Base-by-base conservation (phyloP, 1,284 basidiomycete genomes). In the Meripilus lineatus region DNA sequence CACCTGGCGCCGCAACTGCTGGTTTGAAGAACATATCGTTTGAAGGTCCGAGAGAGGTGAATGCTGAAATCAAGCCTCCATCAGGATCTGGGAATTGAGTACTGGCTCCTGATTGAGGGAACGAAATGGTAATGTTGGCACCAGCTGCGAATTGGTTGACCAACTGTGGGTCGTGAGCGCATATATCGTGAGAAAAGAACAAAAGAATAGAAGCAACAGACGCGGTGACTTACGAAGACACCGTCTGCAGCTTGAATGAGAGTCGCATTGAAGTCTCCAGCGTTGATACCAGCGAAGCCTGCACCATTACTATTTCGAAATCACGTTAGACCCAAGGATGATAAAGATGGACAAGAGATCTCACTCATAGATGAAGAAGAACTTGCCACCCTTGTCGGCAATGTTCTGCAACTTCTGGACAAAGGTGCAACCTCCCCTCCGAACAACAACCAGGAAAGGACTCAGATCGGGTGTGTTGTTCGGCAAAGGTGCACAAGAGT, bases 401-500 rank as follows among this genome's bases (percentile, higher is more conserved):
- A 70, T 58, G 50, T 79, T 78, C 0, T 57, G 56, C 32, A 77
- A 43, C 50, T 77, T 77, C 44, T 67, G 58, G 7, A 63, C 71
- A 48, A 74, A 77, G 4, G 67, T 59, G 53, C 76, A 80, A 21
- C 64, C 67, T 3, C 79, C 79, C 17, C 78, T 66, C 30, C 74
- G 69, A 34, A 81, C 64, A 37, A 81, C 50, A 3, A 74, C 72
- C 10, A 79, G 52, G 38, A 64, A 72, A 2, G 52, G 50, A 5
- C 71, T 69, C 3, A 83, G 65, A 53, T 80, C 69, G 1, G 78
- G 79, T 0, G 74, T 80, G 33, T 50, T 58, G 28, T 66, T 69
- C 3, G 77, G 76, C 3, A 81, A 66, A 4, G 76, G 65, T 39
- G 68, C 53, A 59, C 79, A 81, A 2, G 77, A 78, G 53, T 81